A percentile compares a stretch with the other conserved stretches of the same genome.
phyloP scores from a whole-genome alignment of 2,329 filamentous ascomycete genomes.

The Dactylonectria estremocensis region DNA sequence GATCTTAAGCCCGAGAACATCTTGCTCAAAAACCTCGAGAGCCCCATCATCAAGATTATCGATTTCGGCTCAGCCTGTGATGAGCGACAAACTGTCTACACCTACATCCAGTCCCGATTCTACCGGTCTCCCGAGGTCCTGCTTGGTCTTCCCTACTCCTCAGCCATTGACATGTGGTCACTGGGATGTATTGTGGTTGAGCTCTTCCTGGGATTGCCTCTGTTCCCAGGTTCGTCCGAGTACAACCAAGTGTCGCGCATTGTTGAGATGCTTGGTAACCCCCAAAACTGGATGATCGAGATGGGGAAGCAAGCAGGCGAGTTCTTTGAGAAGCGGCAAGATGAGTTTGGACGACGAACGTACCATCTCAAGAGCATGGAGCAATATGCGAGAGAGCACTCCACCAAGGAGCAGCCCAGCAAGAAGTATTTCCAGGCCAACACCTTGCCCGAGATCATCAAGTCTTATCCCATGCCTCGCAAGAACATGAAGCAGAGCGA shows the following conservation, averaged over 20 bases:
- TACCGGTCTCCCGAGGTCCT: constrained; percentile 97
- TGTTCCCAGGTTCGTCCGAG: constrained; percentile 97
- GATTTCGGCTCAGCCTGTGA: constrained; percentile 99
- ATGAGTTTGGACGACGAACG: constrained; percentile 92
- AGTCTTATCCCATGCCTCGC: constrained; percentile 96
- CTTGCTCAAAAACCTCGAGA: constrained; percentile 96
- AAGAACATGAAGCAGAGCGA: constrained; percentile 99
- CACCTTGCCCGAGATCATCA: constrained; percentile 96
- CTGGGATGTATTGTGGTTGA: constrained; percentile 98
- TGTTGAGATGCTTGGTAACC: constrained; percentile 97
- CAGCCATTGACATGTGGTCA: constrained; percentile 99
- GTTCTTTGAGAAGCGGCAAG: constrained; percentile 93
- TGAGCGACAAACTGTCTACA: constrained; percentile 98
- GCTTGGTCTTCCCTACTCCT: constrained; percentile 96
- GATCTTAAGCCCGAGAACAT: constrained; percentile 99
- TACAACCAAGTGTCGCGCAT: constrained; percentile 99
- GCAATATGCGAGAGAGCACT: constrained; percentile 95
- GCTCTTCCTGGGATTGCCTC: constrained; percentile 91
- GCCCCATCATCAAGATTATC: constrained; percentile 99
- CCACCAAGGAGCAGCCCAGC: constrained; percentile 97
- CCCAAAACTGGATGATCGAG: constrained; percentile 99
- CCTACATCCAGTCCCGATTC: constrained; percentile 98
- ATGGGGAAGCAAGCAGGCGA: constrained; percentile 98
- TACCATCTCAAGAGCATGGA: constrained; percentile 98
- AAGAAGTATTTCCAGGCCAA: constrained; percentile 99